A percentile compares a stretch with the other conserved stretches of the same genome.
phyloP scores from a whole-genome alignment of 140 eudicot species.

The Oenanthe javanica region DNA sequence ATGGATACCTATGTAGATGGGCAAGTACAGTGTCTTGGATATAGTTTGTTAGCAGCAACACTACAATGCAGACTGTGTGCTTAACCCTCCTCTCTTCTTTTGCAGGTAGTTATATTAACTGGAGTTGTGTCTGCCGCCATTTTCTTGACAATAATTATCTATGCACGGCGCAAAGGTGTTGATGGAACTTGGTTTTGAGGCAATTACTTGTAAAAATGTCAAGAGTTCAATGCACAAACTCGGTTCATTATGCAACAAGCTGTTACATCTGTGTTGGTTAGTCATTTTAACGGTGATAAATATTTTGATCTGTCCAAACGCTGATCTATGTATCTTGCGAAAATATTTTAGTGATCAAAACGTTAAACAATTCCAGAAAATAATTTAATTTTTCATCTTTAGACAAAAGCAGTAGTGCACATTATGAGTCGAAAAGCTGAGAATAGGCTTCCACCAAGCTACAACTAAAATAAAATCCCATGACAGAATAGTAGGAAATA shows the following conservation, averaged over 20 bases:
- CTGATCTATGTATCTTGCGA: too few relatives aligned
- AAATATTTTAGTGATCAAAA: too few relatives aligned
- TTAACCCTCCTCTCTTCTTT: neutral
- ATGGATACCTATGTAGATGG: slow-evolving; percentile 87
- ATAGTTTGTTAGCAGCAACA: neutral
- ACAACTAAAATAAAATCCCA: too few relatives aligned
- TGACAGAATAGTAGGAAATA: too few relatives aligned
- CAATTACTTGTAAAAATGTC: neutral
- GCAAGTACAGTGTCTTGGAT: slow-evolving; percentile 25
- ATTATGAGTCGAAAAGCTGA: too few relatives aligned
- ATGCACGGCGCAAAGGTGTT: slow-evolving; percentile 33
- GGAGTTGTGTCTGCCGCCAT: neutral
- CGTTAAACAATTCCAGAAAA: too few relatives aligned
- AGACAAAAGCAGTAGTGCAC: too few relatives aligned
- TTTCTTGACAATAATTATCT: neutral
- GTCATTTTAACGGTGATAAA: neutral
- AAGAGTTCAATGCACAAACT: neutral
- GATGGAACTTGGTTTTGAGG: slow-evolving; percentile 16
- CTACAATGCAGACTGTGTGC: neutral
- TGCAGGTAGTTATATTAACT: neutral
- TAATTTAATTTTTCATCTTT: too few relatives aligned
- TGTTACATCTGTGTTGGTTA: neutral
- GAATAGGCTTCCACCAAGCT: too few relatives aligned
- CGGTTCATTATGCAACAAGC: neutral
- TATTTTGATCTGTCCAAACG: too few relatives aligned